phyloP scores from a whole-genome alignment of 2,329 filamentous ascomycete species.

The Cladorrhinum sp. region DNA sequence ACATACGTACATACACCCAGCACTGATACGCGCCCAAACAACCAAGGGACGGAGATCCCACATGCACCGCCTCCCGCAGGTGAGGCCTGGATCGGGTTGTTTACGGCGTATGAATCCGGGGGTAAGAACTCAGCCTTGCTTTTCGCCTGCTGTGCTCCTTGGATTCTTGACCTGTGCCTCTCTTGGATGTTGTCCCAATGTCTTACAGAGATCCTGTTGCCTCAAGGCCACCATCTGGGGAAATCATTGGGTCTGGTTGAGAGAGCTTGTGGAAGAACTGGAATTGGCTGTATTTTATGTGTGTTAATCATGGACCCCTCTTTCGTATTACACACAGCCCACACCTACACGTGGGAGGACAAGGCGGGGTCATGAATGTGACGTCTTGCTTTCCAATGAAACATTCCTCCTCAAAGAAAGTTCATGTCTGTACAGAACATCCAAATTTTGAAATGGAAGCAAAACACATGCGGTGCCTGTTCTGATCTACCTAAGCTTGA shows the following conservation, averaged over 20 bases:
- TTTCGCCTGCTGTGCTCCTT: not conserved
- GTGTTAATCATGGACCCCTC: not conserved
- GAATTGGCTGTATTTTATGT: not conserved
- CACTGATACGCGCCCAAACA: not conserved
- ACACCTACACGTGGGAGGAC: not conserved
- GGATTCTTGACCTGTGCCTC: not conserved
- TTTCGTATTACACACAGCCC: not conserved
- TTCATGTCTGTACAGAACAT: too few species aligned
- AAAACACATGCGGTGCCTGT: not conserved
- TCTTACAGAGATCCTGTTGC: not conserved
- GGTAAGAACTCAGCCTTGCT: conserved; percentile 5
- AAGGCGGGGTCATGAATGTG: not conserved
- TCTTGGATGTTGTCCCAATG: not conserved
- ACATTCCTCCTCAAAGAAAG: not conserved
- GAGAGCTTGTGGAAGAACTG: not conserved
- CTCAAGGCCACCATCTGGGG: not conserved
- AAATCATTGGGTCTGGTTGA: not conserved
- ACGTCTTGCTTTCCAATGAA: not conserved
- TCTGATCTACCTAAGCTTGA: not conserved
- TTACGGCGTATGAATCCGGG: not conserved
- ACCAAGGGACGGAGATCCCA: not conserved
- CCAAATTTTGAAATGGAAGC: not conserved
- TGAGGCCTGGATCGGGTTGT: conserved; percentile 5
- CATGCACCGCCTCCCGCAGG: conserved; percentile 7
- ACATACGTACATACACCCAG: too few species aligned